These are phyloP conservation scores for Porogramme epimiltina DNA, from an alignment of 1,284 basidiomycete species.

Conservation along the genomic window DNA sequence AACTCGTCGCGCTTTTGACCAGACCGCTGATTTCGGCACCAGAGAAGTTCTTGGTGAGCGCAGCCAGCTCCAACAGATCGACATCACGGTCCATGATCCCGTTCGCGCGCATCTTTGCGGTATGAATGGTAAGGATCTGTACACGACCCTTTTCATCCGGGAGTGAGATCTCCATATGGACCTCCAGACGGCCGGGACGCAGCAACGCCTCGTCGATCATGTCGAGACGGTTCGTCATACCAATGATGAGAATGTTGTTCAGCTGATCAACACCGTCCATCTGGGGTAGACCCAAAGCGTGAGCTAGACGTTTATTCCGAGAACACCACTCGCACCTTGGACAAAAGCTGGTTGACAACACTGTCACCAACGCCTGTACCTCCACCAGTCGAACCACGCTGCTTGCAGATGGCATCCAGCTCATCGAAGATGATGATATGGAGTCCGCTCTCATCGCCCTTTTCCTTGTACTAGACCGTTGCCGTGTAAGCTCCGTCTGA, in stretches of 20 bases:
- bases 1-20: slow-evolving; percentile 97
- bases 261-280: slow-evolving; percentile 99
- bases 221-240: slow-evolving; percentile 98
- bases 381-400: slow-evolving; percentile 86
- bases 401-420: slow-evolving; percentile 98
- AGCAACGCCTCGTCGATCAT: slow-evolving; percentile 99
- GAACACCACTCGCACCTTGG: slow-evolving; percentile 65
- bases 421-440: slow-evolving; percentile 99
- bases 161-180: slow-evolving; percentile 99
- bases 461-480: slow-evolving; percentile 83
- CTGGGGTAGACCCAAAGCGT: slow-evolving; percentile 39
- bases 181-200: slow-evolving; percentile 97
- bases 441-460: slow-evolving; percentile 96
- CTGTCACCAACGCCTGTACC: slow-evolving; percentile 99
- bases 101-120: slow-evolving; percentile 91
- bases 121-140: slow-evolving; percentile 97
- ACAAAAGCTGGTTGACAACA: slow-evolving; percentile 97
- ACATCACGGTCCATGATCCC: slow-evolving; percentile 92
- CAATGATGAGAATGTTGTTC: slow-evolving; percentile 99
- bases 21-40: slow-evolving; percentile 97
- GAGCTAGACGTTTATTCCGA: neutral
- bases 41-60: slow-evolving; percentile 94
- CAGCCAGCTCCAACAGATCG: slow-evolving; percentile 82
- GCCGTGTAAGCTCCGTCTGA: neutral
- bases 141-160: slow-evolving; percentile 93